Base-by-base conservation (phyloP, 495 filamentous ascomycete genomes). In the Bacidia rubella region DNA sequence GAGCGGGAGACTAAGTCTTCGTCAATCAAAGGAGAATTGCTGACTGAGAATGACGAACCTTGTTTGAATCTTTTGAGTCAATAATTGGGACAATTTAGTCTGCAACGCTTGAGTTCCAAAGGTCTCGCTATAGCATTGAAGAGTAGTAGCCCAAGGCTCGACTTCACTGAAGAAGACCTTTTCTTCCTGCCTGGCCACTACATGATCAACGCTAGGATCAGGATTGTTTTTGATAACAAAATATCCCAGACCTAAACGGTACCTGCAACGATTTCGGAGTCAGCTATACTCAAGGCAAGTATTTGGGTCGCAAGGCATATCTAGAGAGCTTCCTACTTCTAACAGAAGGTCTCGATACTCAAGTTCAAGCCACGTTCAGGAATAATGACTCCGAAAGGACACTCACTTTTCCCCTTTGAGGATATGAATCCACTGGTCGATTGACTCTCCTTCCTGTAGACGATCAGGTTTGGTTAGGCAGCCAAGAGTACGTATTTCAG, bases 161-260 rank as follows among this genome's bases (percentile, higher is more conserved):
- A 56, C 22, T 0, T 68, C 54, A 0, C 65, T 57, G 48, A 88
- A 88, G 59, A 84, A 87, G 0, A 63, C 52, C 2, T 72, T 67
- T 51, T 87, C 84, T 57, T 79, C 76, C 4, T 60, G 58, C 1
- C 75, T 65, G 0, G 82, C 82, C 9, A 69, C 61, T 1, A 70
- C 63, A 46, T 86, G 72, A 23, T 74, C 52, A 52, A 79, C 40
- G 42, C 64, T 5, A 39, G 73, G 56, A 64, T 80, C 48, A 0
- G 72, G 70, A n/a, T 76, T 76, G 47, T 77, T 78, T 0, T 77
- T 80, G 19, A 86, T 73, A 23, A 85, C 76, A 50, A 77, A 83
- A 51, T 82, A 86, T 0, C 79, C 79, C 35, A 83, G 71, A 0
- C 82, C 83, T 0, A 84, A 72, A 0, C 52, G 35, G 51, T 83